Percentiles rank a stretch among this genome's conserved stretches.
Conservation (phyloP, 352 stramenopile genomes). For the Phytopythium litorale region DNA sequence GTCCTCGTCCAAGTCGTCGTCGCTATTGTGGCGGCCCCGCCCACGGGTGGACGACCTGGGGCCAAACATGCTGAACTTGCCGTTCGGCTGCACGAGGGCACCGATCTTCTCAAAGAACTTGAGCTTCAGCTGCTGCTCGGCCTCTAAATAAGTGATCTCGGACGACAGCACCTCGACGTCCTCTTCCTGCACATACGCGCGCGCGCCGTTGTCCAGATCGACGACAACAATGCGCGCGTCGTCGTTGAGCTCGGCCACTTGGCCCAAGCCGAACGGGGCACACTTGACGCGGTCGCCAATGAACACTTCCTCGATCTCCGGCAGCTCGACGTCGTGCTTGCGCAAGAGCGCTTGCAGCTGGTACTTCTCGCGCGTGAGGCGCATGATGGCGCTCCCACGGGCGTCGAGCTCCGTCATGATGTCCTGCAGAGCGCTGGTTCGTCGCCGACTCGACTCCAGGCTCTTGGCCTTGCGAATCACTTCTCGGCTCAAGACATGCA, state of each 20-base stretch:
- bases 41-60: conserved; percentile 6
- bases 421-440: conserved; percentile 69
- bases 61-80: conserved; percentile 33
- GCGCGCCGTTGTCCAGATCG: conserved; percentile 33
- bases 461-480: conserved; percentile 48
- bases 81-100: conserved; percentile 47
- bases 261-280: conserved; percentile 34
- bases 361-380: conserved; percentile 62
- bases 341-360: conserved; percentile 47
- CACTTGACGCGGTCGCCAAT: conserved; percentile 52
- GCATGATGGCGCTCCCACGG: conserved; percentile 43
- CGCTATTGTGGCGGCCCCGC: conserved; percentile 21
- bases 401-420: conserved; percentile 80
- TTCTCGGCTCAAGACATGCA: conserved; percentile 33
- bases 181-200: conserved; percentile 57
- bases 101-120: conserved; percentile 72
- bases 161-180: conserved; percentile 47
- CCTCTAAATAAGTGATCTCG: conserved; percentile 47
- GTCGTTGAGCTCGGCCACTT: conserved; percentile 36
- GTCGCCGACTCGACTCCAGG: conserved; percentile 62
- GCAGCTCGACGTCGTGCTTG: conserved; percentile 34
- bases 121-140: conserved; percentile 51
- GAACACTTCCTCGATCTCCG: conserved; percentile 62
- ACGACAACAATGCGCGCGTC: conserved; percentile 40
- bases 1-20: conserved; percentile 31